A percentile compares a stretch with the other conserved stretches of the same genome.
Evolutionary conservation across 2,329 filamentous ascomycete species (phyloP).

Genomic region (Aspergillus fumigatiaffinis): DNA sequence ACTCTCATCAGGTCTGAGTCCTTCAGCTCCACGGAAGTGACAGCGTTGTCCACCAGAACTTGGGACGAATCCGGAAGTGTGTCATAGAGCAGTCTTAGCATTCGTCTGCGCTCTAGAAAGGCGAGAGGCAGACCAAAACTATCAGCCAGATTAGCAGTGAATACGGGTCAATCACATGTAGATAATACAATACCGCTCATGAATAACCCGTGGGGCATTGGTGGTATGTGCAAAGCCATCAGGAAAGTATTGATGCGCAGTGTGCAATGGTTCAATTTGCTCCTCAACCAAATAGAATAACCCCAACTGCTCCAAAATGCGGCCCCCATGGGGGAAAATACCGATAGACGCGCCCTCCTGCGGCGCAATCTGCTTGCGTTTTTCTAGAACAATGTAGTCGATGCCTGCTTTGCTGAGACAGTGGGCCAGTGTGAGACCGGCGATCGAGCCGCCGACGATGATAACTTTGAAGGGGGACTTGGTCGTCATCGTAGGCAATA

Average conservation of each 20-base stretch:
- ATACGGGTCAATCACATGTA: neutral
- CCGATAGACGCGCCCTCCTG: neutral
- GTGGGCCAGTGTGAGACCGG: neutral
- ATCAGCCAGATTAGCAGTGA: neutral
- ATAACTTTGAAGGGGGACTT: neutral
- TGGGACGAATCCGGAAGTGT: slow-evolving; percentile 20
- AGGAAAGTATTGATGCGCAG: neutral
- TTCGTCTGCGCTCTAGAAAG: neutral
- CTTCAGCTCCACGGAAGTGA: slow-evolving; percentile 5
- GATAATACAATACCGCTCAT: neutral
- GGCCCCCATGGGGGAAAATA: neutral
- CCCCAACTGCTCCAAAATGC: neutral
- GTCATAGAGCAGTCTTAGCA: slow-evolving; percentile 22
- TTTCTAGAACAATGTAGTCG: neutral
- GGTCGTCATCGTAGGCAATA: neutral
- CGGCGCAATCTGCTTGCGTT: neutral
- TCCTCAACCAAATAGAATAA: neutral
- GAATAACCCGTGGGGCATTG: neutral
- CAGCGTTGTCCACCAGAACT: slow-evolving; percentile 14
- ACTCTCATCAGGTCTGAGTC: slow-evolving; percentile 3
- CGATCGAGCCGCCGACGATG: neutral
- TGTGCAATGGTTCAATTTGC: neutral
- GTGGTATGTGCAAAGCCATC: neutral
- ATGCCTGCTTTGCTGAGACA: neutral
- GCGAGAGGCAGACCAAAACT: neutral